phyloP scores from a whole-genome alignment of 495 filamentous ascomycete genomes.

The Xylaria bambusicola region DNA sequence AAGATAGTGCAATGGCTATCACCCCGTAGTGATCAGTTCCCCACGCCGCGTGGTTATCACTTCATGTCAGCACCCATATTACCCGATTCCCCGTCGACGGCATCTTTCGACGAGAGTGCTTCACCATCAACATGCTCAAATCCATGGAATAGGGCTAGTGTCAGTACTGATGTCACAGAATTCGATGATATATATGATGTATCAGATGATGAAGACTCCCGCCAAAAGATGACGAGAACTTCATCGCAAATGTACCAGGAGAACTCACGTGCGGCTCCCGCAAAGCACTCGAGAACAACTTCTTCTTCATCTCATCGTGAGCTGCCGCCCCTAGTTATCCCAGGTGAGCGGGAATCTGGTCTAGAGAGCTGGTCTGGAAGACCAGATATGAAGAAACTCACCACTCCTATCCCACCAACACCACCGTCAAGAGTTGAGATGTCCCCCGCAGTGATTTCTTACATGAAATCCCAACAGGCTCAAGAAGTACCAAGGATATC shows the following conservation, averaged over 20 bases:
- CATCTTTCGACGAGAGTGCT: conserved; percentile 47
- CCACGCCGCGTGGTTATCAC: conserved; percentile 59
- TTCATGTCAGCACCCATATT: conserved; percentile 58
- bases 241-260: conserved; percentile 38
- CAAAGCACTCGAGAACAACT: conserved; percentile 28
- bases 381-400: conserved; percentile 54
- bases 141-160: conserved; percentile 56
- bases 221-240: conserved; percentile 29
- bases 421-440: conserved; percentile 75
- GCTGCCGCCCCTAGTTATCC: conserved; percentile 74
- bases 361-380: conserved; percentile 40
- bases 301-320: conserved; percentile 41
- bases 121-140: conserved; percentile 55
- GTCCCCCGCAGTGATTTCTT: conserved; percentile 69
- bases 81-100: conserved; percentile 47
- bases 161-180: conserved; percentile 59
- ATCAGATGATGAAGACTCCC: conserved; percentile 61
- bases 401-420: conserved; percentile 75
- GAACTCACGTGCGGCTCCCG: conserved; percentile 34
- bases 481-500: conserved; percentile 69
- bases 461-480: conserved; percentile 57
- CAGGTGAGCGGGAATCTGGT: conserved; percentile 38
- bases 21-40: conserved; percentile 62
- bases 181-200: conserved; percentile 88
- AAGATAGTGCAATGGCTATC: conserved; percentile 58